Conservation (phyloP, 768 basidiomycete species). For the Tricholoma sp. region DNA sequence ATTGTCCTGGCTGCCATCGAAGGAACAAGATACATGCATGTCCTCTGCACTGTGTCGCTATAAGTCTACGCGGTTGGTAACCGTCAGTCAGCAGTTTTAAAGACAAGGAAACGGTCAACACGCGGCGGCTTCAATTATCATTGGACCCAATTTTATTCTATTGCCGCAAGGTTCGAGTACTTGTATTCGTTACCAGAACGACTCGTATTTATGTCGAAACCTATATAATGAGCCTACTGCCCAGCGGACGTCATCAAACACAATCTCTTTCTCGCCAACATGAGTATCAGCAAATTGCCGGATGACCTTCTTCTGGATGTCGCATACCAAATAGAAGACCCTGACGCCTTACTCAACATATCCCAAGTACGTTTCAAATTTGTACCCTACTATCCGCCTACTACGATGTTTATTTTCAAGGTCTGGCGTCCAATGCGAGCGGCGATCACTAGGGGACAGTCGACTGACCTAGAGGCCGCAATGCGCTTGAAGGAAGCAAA, state of each 20-base stretch:
- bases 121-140: background rate
- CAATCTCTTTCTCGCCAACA: background rate
- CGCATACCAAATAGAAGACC: background rate
- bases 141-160: background rate
- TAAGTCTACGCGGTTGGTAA: background rate
- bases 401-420: background rate
- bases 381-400: background rate
- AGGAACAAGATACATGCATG: background rate
- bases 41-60: background rate
- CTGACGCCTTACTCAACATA: background rate
- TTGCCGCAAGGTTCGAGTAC: background rate
- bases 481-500: background rate
- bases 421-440: background rate
- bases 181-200: background rate
- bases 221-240: background rate
- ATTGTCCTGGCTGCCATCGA: background rate
- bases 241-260: background rate
- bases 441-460: background rate
- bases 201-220: background rate
- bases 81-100: background rate
- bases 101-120: background rate
- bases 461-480: background rate
- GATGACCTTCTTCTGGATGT: background rate
- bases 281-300: conserved; percentile 1
- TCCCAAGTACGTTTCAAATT: background rate